phyloP scores from a whole-genome alignment of 257 asterid species.

The Henckelia pumila region DNA sequence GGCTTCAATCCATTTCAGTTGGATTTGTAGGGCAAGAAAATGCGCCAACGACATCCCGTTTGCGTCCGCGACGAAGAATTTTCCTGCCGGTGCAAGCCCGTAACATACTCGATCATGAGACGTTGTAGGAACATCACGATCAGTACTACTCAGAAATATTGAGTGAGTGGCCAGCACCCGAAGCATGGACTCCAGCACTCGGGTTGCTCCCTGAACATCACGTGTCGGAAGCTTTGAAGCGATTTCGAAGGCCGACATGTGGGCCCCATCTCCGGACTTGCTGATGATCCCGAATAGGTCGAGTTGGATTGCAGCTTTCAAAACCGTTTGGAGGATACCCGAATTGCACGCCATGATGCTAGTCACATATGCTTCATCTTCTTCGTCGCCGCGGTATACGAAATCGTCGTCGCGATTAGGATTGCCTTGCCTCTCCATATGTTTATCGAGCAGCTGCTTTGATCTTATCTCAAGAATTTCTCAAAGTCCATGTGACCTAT shows the following conservation, averaged over 20 bases:
- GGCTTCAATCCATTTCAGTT: neutral
- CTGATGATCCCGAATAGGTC: constrained; percentile 39
- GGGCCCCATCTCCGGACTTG: constrained; percentile 23
- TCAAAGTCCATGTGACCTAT: too few species aligned
- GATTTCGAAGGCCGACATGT: constrained; percentile 32
- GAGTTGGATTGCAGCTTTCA: constrained; percentile 31
- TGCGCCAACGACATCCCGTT: constrained; percentile 29
- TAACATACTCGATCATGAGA: constrained; percentile 23
- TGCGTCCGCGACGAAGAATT: constrained; percentile 25
- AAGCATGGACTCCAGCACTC: constrained; percentile 41
- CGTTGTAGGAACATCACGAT: too few species aligned
- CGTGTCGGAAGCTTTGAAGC: constrained; percentile 25
- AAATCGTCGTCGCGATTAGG: too few species aligned
- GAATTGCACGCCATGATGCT: neutral
- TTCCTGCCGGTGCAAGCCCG: constrained; percentile 30
- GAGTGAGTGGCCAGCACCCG: constrained; percentile 33
- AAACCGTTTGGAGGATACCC: constrained; percentile 27
- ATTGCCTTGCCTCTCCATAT: too few species aligned
- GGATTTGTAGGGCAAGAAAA: too few species aligned
- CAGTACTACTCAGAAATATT: too few species aligned
- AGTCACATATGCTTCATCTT: constrained; percentile 1
- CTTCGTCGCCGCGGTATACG: neutral
- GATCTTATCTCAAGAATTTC: constrained; percentile 7
- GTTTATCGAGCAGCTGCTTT: neutral
- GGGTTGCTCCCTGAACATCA: constrained; percentile 21